Evolutionary conservation across 805 yeast species (phyloP), one percentile per base, ranked within the genome.

Genomic region (Barnettozyma sucrosica): DNA sequence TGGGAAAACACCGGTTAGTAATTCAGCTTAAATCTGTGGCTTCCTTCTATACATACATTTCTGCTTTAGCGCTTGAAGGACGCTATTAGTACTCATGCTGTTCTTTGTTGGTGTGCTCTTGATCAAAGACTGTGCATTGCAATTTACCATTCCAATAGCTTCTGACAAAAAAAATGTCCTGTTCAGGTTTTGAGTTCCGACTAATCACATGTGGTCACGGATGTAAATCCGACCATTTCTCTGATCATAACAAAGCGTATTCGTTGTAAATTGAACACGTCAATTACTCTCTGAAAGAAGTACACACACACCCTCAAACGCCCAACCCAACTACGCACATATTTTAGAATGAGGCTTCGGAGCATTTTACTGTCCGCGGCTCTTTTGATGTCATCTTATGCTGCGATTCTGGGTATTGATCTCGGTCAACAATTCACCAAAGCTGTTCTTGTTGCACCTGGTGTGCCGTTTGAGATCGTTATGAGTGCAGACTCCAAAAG

Each of bases 401-500:
- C 77, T 10, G 92, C 97, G 2, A 76, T 93, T 9, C 69, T 93
- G 43, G 98, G 97, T 20, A 71, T 93, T 36, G 99, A 93, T 63
- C 82, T 76, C 60, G 99, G 99, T 45, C 84, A 86, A 47, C 92
- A 89, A 59, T 85, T 73, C 70, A 79, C 89, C 21, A 93, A 93
- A 63, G 89, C 96, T 2, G 87, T 83, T 43, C 71, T 93, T 41
- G 85, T 93, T 36, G 96, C 97, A 0, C 97, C 97, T 0, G 88
- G 89, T 11, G 81, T 89, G 19, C 85, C 89, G 14, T 82, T 90
- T 61, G 98, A 93, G 59, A 76, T 93, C 36, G 83, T 93, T 13
- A 70, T 93, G 51, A 88, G 97, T 4, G 83, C 88, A 23, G 98
- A 93, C 58, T 84, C 96, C 3, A 88, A 89, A 66, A 75, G 99